Evolutionary conservation across 2,329 filamentous ascomycete genomes (phyloP), one percentile per base, ranked within the genome.

Genomic region (Diplocarpon rosae): DNA sequence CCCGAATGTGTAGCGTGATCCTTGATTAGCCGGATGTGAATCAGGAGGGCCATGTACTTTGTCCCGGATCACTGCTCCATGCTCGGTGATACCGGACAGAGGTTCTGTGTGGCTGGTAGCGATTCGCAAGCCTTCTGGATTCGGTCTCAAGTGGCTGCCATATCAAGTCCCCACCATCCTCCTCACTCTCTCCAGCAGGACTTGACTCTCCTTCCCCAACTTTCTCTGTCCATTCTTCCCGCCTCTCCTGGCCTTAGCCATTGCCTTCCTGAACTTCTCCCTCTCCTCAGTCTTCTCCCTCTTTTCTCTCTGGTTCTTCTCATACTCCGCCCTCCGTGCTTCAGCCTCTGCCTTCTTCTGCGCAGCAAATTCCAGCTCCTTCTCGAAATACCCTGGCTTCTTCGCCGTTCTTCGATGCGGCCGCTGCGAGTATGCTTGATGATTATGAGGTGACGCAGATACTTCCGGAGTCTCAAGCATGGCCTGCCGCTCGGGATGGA

Each of bases 151-250:
- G 13, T 31, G 30, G 17, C 35, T 24, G 12, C 11, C 10, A 16
- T 32, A n/a, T 60, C 46, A 60, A 37, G 52, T 48, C 7, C 51
- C 56, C 35, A 63, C 58, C 44, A 59, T 51, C 52, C 71, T 71
- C 65, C 78, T 74, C 16, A 84, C 74, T 58, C 73, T 79, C 56
- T 78, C 75, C 42, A 85, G 62, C 50, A 86, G 57, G 13, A 80
- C 76, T 44, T 71, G 72, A 56, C 80, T 83, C 63, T 85, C 80
- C 46, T 78, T 71, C 2, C 82, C 82, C 43, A 86, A 61, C 61
- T 81, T 83, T 59, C 77, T 68, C 62, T 82, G 77, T 9, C 81
- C 81, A 62, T 78, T 74, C 55, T 70, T 72, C 37, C 78, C 80
- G 6, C 77, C 76, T 32, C 66, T 69, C 56, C 59, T 57, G 27